Base-by-base conservation (phyloP, 2,329 filamentous ascomycete species). In the Proliferodiscus dingleyae region DNA sequence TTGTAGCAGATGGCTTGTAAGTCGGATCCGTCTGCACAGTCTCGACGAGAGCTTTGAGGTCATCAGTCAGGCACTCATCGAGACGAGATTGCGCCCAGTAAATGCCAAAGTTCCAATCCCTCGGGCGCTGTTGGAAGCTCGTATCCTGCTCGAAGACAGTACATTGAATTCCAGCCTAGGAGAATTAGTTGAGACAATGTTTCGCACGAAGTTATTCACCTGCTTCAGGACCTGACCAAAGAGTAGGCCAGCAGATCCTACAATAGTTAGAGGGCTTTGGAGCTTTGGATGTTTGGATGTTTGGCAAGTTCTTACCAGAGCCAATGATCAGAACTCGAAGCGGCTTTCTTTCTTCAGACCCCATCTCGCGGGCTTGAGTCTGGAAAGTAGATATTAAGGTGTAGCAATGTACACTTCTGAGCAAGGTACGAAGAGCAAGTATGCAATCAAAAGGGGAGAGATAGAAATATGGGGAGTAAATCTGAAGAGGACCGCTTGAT, bases 71-170 rank as follows among this genome's bases (percentile, higher is more conserved):
- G 40, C 59, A 62, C n/a, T 62, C 58, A 24, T 55, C 49, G 3
- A 64, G 59, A 13, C 56, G 53, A 13, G 56, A 59, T 46, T 63
- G 60, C 3, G 60, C 59, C 61, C 62, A 65, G 50, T 64, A 64
- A 28, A 64, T 57, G 19, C 61, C 62, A 39, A 62, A 62, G 40
- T 58, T 60, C 62, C 62, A 65, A 46, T 65, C 62, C 32, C 62
- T 51, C 5, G 57, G 56, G 11, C 62, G 56, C 16, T 55, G 45
- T 13, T 51, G 48, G 15, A 57, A 47, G 9, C 40, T 51, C n/a
- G 46, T 42, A 46, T 62, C 62, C 45, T 63, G 57, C 42, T 65
- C 62, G 39, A 63, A 65, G 11, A 63, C 55, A n/a, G 53, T 58
- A 18, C 51, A 60, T 5, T 47, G n/a, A 24, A 65, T 61, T 2